Base-by-base conservation (phyloP, 345 rosid species). In the Odontarrhena argentea region DNA sequence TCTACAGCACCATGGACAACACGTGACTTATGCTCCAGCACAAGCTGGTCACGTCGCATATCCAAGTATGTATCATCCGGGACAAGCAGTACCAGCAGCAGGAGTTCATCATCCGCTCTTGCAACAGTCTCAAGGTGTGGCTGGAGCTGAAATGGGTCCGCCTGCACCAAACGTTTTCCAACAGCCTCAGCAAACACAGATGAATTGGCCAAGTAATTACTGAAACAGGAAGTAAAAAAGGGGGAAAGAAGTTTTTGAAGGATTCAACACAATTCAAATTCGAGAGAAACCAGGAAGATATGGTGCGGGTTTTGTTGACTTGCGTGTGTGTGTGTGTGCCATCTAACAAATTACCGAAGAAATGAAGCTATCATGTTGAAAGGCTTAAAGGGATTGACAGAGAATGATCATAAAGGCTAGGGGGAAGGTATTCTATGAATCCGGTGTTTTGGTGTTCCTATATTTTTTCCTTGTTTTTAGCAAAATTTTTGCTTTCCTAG, bases 121-220 rank as follows among this genome's bases (percentile, higher is more conserved):
- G 38, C 96, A 87, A 70, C 97, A 87, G 79, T 84, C 96, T 57
- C 93, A 83, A 73, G 77, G 83, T 38, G 75, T 82, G 81, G 80
- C 81, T 67, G 91, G 93, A 70, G 81, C 79, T 47, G 92, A 92
- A 70, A 83, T 89, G 84, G 90, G 71, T 52, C 87, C 89, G 70
- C 84, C 91, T 35, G 77, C 83, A 8, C 83, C 87, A 56, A 85
- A 63, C 68, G 87, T 87, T 71, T 92, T 84, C 78, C 98, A 87
- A 83, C 98, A 87, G 76, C 83, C 95, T 35, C 98, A 89, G 82
- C 98, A 89, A 73, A 83, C 86, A 70, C 98, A 87, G 73, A 78
- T 87, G 71, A 86, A 86, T 65, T 92, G 96, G 96, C 92, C 96
- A 8, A 82, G 87, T 74, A 89, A 79, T 82, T 92, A 89, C 79